Conservation (phyloP, 441 rosid genomes). For the Erysimum pusillum region DNA sequence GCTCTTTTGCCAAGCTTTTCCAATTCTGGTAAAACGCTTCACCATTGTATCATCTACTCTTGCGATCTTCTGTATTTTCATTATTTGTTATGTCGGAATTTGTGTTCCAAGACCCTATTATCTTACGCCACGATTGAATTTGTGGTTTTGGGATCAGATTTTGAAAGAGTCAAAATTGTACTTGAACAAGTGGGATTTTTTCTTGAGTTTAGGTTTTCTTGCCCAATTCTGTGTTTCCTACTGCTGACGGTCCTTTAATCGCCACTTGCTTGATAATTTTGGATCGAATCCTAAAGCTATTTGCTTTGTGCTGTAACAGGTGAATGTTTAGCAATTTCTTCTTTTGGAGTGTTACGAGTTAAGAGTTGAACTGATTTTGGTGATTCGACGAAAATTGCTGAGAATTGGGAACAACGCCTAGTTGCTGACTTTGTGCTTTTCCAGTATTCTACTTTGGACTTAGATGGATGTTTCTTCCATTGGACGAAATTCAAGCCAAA, state of each 20-base stretch:
- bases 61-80: neutral
- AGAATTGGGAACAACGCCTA: constrained; percentile 37
- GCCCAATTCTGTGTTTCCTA: neutral
- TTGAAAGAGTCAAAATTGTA: constrained; percentile 33
- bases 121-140: neutral
- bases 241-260: neutral
- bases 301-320: constrained; percentile 34
- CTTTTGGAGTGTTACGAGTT: too few species aligned
- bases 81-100: neutral
- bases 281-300: constrained; percentile 16
- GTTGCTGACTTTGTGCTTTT: constrained; percentile 41
- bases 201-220: constrained; percentile 24
- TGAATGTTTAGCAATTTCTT: neutral
- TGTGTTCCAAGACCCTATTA: neutral
- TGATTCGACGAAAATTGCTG: neutral
- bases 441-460: constrained; percentile 47
- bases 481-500: constrained; percentile 51
- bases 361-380: constrained; percentile 4
- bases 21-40: constrained; percentile 40
- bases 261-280: neutral
- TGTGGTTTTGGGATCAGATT: constrained; percentile 11
- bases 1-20: constrained; percentile 8
- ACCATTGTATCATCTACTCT: constrained; percentile 5
- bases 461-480: constrained; percentile 73
- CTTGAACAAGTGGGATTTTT: constrained; percentile 6